Base-by-base conservation (phyloP, 1,139 yeast species). In the Taphrina confusa region DNA sequence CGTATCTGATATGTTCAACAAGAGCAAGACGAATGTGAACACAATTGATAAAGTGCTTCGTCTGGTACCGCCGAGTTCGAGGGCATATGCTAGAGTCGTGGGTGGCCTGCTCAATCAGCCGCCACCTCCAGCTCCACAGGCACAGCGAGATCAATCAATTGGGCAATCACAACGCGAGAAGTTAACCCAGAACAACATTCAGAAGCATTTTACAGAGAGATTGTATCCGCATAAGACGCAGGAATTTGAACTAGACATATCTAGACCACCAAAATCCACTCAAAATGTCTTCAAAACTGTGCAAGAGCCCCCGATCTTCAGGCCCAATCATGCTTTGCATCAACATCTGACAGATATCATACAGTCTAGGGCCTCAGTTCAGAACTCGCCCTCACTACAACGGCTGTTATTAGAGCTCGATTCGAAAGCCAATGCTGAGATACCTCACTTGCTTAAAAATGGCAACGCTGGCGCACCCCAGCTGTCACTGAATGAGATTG, bases 71-170 rank as follows among this genome's bases (percentile, higher is more conserved):
- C n/a, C 23, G 1, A 14, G 11, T 2, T 28, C 31, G 14, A 42
- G 46, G 2, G 20, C 31, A 2, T 52, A 52, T 16, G 57, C 57
- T 20, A 25, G 49, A 22, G 57, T 44, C 14, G 49, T 52, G n/a
- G 57, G 57, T 3, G 57, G 57, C 50, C 28, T 52, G 20, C 22
- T 52, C 18, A 52, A 52, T 18, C 49, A 30, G 25, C 49, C 57
- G n/a, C 57, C 57, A 22, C 57, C 57, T 16, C 37, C 49, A 2
- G 31, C 57, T 20, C 57, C 57, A n/a, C 25, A 22, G 3, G 31
- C 37, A 5, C 25, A 27, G 9, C n/a, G 11, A 5, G 46, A 37
- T 14, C 25, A 11, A 3, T 31, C 45, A 14, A 16, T 9, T 3
- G 4, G 27, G 4, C 18, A 22, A 25, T 1, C 42, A 1, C 18